Base-by-base conservation (phyloP, 768 basidiomycete genomes). In the Boletus fagicola region DNA sequence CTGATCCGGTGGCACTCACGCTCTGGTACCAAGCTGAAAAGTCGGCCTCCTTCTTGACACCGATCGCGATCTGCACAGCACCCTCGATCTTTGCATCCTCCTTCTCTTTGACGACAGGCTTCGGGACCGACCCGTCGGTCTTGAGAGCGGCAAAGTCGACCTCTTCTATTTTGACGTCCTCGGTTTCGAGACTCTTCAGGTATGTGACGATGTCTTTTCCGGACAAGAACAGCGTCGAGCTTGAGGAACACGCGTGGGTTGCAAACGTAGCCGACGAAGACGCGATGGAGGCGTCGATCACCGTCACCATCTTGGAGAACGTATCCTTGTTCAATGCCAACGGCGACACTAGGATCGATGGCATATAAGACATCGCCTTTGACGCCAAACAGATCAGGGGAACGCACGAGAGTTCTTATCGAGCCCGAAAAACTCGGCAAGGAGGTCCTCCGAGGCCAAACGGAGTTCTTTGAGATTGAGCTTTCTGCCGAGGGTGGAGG, bases 1-100 rank as follows among this genome's bases (percentile, higher is more conserved):
- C 31, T 2, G 5, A 51, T 57, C 42, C 28, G 49, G 38, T n/a
- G 15, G 4, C 22, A 76, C 82, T 59, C 60, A 94, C 94, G 68
- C 85, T 93, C 57, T 92, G 93, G 72, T 98, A 96, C 94, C 94
- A 98, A 16, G 85, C 81, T 10, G 94, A 76, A 74, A 98, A 98
- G 70, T 98, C 95, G 43, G 88, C 90, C 70, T 97, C 94, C 73
- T 98, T 98, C 81, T 92, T 92, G 65, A 94, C 90, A 51, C 92
- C 90, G 68, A 98, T 91, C 36, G 95, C 94, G 65, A 95, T 88
- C 76, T 95, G 90, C 24, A 94, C 84, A 1, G 92, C 87, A 47
- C 90, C 92, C 58, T 96, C 90, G 58, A 92, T 89, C 75, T 86
- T 92, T 35, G 86, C 84, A 58, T 85, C 87, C 59, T 87, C 88